phyloP scores from a whole-genome alignment of 2,329 filamentous ascomycete genomes.

The Colletotrichum eleusines region DNA sequence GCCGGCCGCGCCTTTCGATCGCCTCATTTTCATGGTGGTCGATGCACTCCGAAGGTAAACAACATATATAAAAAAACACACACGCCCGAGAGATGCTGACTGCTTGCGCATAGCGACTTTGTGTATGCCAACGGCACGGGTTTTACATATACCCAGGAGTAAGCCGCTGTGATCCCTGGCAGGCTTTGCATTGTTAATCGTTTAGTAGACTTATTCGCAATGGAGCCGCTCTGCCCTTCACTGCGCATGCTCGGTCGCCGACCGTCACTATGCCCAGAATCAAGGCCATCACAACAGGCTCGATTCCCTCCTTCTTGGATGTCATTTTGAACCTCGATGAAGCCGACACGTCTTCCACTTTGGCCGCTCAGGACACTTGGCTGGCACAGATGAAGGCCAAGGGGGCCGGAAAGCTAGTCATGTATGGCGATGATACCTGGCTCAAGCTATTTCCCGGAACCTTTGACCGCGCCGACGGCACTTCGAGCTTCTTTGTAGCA shows the following conservation, averaged over 20 bases:
- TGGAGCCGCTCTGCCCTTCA: constrained; percentile 90
- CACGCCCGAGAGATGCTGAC: constrained; percentile 40
- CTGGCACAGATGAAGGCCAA: constrained; percentile 89
- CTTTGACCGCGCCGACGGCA: constrained; percentile 90
- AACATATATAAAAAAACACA: not conserved
- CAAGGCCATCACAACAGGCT: constrained; percentile 97
- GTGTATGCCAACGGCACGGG: constrained; percentile 86
- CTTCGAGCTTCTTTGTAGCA: constrained; percentile 97
- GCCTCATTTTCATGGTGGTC: constrained; percentile 96
- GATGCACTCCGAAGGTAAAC: constrained; percentile 89
- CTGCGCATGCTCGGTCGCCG: constrained; percentile 93
- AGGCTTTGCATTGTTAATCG: constrained; percentile 4
- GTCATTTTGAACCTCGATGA: constrained; percentile 97
- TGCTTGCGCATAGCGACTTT: constrained; percentile 76
- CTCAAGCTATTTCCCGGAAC: constrained; percentile 92
- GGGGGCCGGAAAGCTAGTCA: constrained; percentile 79
- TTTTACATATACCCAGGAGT: constrained; percentile 92
- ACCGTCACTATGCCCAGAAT: constrained; percentile 98
- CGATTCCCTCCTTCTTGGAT: constrained; percentile 97
- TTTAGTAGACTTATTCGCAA: constrained; percentile 80
- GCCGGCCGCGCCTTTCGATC: constrained; percentile 82
- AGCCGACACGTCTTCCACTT: constrained; percentile 88
- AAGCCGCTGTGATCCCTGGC: constrained; percentile 44
- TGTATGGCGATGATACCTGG: constrained; percentile 99
- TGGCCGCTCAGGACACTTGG: constrained; percentile 94